These are phyloP conservation scores for Sclerotinia sclerotiorum DNA, from an alignment of 2,329 filamentous ascomycete genomes.

Conservation along the genomic window DNA sequence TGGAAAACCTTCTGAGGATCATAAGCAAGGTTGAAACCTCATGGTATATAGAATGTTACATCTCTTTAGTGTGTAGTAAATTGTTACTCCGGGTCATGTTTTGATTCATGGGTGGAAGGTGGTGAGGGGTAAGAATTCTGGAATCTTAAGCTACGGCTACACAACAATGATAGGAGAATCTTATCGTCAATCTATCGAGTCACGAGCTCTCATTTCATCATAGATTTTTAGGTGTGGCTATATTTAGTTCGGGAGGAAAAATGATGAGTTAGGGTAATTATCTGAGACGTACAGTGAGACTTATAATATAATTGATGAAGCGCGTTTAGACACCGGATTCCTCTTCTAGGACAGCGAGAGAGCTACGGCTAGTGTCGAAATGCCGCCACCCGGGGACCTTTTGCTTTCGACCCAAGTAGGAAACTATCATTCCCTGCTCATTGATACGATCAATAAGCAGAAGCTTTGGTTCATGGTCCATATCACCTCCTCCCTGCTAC, in stretches of 20 bases:
- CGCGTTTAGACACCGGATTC: constrained; percentile 4
- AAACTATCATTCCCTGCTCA: not conserved
- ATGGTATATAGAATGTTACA: too few species aligned
- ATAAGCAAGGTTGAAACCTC: not conserved
- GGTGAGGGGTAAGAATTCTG: not conserved
- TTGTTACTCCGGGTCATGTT: not conserved
- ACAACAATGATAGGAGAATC: too few species aligned
- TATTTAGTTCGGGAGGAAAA: not conserved
- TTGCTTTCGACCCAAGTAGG: not conserved
- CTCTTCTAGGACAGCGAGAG: not conserved
- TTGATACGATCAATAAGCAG: not conserved
- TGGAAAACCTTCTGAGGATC: not conserved
- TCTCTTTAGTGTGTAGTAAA: not conserved
- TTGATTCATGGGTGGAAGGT: not conserved
- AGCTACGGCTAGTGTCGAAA: not conserved
- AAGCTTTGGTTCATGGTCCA: not conserved
- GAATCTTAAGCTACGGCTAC: too few species aligned
- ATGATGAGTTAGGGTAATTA: not conserved
- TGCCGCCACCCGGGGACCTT: not conserved
- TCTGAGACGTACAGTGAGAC: not conserved
- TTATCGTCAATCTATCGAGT: not conserved
- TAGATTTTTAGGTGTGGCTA: not conserved
- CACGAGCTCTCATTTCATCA: not conserved
- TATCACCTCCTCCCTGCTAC: not conserved
- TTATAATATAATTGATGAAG: not conserved